A percentile compares a stretch with the other conserved stretches of the same genome.
Conservation (phyloP, 2,329 filamentous ascomycete genomes). For the Hymenoscyphus repandus region DNA sequence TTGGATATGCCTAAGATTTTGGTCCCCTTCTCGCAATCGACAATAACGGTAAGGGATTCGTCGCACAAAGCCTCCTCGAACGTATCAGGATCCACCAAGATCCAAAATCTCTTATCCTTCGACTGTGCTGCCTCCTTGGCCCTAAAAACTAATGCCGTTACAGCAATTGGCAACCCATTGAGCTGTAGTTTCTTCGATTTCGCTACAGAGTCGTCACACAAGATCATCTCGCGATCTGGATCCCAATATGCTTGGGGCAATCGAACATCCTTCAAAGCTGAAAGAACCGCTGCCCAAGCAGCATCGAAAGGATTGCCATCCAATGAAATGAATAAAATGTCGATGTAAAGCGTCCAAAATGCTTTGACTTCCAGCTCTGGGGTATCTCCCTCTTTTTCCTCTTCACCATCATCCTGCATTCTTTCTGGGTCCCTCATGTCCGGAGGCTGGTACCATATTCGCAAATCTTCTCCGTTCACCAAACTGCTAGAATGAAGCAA, state of each 20-base stretch:
- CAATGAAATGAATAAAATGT: constrained; percentile 88
- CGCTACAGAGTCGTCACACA: constrained; percentile 62
- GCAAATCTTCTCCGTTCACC: constrained; percentile 60
- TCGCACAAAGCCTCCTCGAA: constrained; percentile 83
- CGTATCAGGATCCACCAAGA: constrained; percentile 81
- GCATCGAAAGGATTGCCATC: constrained; percentile 91
- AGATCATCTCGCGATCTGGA: constrained; percentile 67
- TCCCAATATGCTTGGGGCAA: constrained; percentile 82
- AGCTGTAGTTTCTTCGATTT: constrained; percentile 54
- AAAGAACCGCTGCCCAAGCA: constrained; percentile 78
- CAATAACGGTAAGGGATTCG: constrained; percentile 76
- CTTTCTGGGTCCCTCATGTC: constrained; percentile 42
- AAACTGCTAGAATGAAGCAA: constrained; percentile 68
- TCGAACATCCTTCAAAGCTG: constrained; percentile 71
- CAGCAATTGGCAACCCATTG: constrained; percentile 65
- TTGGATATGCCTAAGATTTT: constrained; percentile 73
- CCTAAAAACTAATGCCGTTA: constrained; percentile 74
- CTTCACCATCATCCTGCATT: constrained; percentile 33
- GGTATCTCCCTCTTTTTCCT: constrained; percentile 21
- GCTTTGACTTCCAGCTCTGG: constrained; percentile 58
- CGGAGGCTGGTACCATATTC: constrained; percentile 61
- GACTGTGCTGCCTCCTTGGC: constrained; percentile 39
- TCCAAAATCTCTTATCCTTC: constrained; percentile 60
- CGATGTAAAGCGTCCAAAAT: constrained; percentile 94
- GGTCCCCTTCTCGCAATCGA: constrained; percentile 52